Percentiles rank a stretch among this genome's conserved stretches.
Conservation (phyloP, 2,329 filamentous ascomycete genomes). For the Aspergillus costaricaensis region DNA sequence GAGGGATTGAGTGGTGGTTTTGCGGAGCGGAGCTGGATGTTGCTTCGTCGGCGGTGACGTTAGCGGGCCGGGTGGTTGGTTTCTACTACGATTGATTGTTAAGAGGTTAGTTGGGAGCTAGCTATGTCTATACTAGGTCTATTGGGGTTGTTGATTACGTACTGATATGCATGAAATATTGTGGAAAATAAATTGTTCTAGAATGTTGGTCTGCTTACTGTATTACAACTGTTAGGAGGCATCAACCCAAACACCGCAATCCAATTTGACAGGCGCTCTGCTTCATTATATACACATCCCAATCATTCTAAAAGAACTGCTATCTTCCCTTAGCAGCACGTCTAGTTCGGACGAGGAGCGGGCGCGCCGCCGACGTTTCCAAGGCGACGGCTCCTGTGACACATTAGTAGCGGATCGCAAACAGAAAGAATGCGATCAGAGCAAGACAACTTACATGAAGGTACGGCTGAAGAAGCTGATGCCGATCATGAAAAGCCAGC, state of each 20-base stretch:
- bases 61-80: not conserved
- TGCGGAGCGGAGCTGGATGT: conserved; percentile 1
- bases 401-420: conserved; percentile 13
- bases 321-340: conserved; percentile 15
- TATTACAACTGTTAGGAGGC: not conserved
- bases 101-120: too few species aligned
- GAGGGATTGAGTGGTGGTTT: not conserved
- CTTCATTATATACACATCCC: conserved; percentile 41
- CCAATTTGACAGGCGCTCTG: conserved; percentile 20
- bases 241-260: conserved; percentile 3
- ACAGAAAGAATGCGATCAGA: not conserved
- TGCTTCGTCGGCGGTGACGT: conserved; percentile 6
- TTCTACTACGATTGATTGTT: too few species aligned
- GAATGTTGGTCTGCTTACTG: too few species aligned
- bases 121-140: too few species aligned
- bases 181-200: not conserved
- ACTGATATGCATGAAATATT: not conserved
- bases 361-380: conserved; percentile 24
- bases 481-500: conserved; percentile 65
- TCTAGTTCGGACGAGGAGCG: conserved; percentile 23
- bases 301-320: conserved; percentile 18
- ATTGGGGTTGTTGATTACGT: not conserved
- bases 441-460: conserved; percentile 56
- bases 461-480: conserved; percentile 63
- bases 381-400: conserved; percentile 31